Conservation (phyloP, 169 alveolate species). For the Plasmodium yoelii region DNA sequence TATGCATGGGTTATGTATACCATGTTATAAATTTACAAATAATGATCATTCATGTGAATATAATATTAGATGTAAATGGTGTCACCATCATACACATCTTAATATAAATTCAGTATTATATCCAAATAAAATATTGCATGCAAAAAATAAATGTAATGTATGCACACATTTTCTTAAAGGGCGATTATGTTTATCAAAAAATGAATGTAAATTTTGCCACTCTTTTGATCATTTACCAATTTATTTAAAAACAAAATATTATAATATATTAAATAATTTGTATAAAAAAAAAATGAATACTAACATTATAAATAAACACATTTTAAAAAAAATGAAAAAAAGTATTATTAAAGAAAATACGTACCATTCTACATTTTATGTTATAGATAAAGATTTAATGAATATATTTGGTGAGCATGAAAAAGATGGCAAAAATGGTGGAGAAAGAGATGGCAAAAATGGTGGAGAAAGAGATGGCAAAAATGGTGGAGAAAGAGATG, state of each 20-base stretch:
- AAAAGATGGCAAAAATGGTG: neutral
- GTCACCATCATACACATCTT: constrained; percentile 35
- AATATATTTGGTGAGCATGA: neutral
- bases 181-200: constrained; percentile 12
- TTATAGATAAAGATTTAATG: constrained; percentile 3
- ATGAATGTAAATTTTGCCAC: constrained; percentile 44
- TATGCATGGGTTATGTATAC: constrained; percentile 41
- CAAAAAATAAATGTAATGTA: constrained; percentile 45
- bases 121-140: constrained; percentile 34
- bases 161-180: constrained; percentile 22
- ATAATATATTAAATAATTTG: constrained; percentile 2
- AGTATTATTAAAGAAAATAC: neutral
- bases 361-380: neutral
- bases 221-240: constrained; percentile 31
- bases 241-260: constrained; percentile 11
- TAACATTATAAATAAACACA: constrained; percentile 13
- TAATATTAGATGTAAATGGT: constrained; percentile 31
- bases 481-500: neutral
- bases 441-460: neutral
- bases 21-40: constrained; percentile 33
- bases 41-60: neutral
- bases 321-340: neutral
- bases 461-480: neutral
- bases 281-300: constrained; percentile 14
- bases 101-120: constrained; percentile 15